Conservation (phyloP, 768 basidiomycete species). For the Leccinum broughii region DNA sequence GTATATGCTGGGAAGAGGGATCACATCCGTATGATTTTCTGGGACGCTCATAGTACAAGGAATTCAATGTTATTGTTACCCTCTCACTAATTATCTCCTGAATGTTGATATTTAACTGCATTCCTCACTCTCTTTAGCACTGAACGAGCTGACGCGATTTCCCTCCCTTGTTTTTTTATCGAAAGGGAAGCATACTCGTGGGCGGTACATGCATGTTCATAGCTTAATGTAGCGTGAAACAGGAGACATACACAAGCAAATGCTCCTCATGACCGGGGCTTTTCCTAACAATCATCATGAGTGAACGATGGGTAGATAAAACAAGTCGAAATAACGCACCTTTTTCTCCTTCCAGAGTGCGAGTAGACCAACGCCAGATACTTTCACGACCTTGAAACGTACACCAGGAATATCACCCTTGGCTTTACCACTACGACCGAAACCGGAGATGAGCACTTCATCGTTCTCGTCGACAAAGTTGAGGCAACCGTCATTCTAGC, state of each 20-base stretch:
- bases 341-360: slow-evolving; percentile 99
- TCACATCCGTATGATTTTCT: slow-evolving; percentile 32
- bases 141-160: neutral
- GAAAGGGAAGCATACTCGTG: slow-evolving; percentile 19
- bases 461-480: slow-evolving; percentile 99
- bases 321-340: slow-evolving; percentile 45
- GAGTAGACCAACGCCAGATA: slow-evolving; percentile 97
- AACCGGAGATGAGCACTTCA: slow-evolving; percentile 99
- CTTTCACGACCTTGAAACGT: slow-evolving; percentile 99
- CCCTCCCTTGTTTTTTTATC: slow-evolving; percentile 18
- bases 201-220: slow-evolving; percentile 33
- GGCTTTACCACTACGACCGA: slow-evolving; percentile 99
- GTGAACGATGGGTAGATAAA: neutral
- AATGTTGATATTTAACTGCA: slow-evolving; percentile 16
- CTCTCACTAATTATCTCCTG: slow-evolving; percentile 19
- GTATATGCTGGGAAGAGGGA: slow-evolving; percentile 73
- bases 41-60: slow-evolving; percentile 1
- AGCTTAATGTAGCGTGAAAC: slow-evolving; percentile 12
- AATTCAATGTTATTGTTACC: slow-evolving; percentile 24
- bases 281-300: slow-evolving; percentile 49
- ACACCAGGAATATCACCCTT: slow-evolving; percentile 99
- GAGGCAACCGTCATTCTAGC: slow-evolving; percentile 91
- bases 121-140: neutral
- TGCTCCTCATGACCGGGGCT: slow-evolving; percentile 58
- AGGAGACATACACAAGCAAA: slow-evolving; percentile 2